These are phyloP conservation scores for Kwoniella sp. DNA, from an alignment of 768 basidiomycete genomes.

Conservation along the genomic window DNA sequence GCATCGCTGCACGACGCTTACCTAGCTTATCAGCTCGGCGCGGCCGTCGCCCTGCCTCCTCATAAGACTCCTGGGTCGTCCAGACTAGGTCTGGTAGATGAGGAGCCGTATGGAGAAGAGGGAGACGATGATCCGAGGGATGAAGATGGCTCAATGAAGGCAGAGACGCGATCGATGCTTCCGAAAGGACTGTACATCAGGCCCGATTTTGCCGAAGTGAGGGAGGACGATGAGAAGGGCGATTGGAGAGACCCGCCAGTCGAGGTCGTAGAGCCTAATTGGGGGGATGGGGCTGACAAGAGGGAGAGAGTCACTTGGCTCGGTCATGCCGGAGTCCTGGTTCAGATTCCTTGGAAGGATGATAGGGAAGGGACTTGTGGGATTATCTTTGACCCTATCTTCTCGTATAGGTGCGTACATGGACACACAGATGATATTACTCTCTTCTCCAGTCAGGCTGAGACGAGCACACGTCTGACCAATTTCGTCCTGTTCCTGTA, in stretches of 20 bases:
- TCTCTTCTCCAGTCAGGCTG: not conserved
- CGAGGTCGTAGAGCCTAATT: constrained; percentile 32
- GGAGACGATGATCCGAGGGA: constrained; percentile 22
- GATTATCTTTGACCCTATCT: constrained; percentile 54
- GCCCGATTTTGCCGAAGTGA: constrained; percentile 29
- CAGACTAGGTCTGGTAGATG: not conserved
- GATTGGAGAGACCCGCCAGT: constrained; percentile 52
- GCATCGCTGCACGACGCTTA: constrained; percentile 44
- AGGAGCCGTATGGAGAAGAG: constrained; percentile 4
- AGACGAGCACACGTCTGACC: too few species aligned
- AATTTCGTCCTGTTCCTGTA: not conserved
- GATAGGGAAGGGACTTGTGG: constrained; percentile 42
- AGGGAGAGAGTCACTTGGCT: constrained; percentile 51
- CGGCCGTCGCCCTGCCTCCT: constrained; percentile 40
- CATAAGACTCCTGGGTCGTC: constrained; percentile 19
- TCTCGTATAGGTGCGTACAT: constrained; percentile 47
- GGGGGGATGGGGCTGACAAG: constrained; percentile 19
- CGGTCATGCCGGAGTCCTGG: constrained; percentile 52
- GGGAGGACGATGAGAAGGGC: constrained; percentile 42
- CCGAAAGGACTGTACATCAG: constrained; percentile 32
- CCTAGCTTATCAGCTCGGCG: constrained; percentile 47
- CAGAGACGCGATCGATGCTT: constrained; percentile 10
- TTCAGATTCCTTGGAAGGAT: constrained; percentile 49
- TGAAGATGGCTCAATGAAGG: constrained; percentile 10
- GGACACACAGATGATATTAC: not conserved